phyloP scores from a whole-genome alignment of 805 yeast species.

The Yamadazyma philogaea region DNA sequence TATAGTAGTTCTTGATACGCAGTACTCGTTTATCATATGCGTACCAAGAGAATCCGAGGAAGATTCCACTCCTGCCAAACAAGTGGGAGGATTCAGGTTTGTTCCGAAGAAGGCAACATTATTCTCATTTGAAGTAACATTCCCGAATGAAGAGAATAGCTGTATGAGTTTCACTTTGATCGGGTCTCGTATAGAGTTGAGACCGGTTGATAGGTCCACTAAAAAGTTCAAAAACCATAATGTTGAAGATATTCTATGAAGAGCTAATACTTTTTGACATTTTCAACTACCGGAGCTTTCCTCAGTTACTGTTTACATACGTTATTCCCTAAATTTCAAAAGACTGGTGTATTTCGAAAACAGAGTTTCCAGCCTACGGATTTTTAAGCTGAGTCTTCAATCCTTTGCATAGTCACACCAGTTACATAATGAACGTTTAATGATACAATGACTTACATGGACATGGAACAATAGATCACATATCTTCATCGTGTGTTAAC shows the following conservation, averaged over 20 bases:
- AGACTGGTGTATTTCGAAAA: too few relatives aligned
- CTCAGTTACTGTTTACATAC: too few relatives aligned
- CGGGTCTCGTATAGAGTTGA: conserved; percentile 74
- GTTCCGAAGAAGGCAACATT: conserved; percentile 66
- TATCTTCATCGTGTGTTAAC: neutral
- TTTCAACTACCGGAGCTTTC: too few relatives aligned
- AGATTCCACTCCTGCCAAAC: conserved; percentile 22
- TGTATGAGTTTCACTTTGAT: conserved; percentile 59
- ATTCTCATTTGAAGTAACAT: conserved; percentile 48
- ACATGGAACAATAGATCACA: too few relatives aligned
- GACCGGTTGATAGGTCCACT: conserved; percentile 78
- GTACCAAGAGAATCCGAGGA: conserved; percentile 37
- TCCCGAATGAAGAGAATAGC: conserved; percentile 18
- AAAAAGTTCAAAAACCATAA: conserved; percentile 80
- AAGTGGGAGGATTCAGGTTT: conserved; percentile 62
- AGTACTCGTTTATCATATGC: conserved; percentile 63
- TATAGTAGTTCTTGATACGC: conserved; percentile 82
- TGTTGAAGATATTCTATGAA: conserved; percentile 51
- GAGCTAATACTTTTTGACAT: neutral
- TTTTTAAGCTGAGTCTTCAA: too few relatives aligned
- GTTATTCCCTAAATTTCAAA: too few relatives aligned
- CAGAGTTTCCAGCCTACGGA: too few relatives aligned
- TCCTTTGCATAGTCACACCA: too few relatives aligned
- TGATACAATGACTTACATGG: neutral
- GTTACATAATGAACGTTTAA: neutral